phyloP scores from a whole-genome alignment of 140 eudicot genomes.

The Eryngium alpinum region DNA sequence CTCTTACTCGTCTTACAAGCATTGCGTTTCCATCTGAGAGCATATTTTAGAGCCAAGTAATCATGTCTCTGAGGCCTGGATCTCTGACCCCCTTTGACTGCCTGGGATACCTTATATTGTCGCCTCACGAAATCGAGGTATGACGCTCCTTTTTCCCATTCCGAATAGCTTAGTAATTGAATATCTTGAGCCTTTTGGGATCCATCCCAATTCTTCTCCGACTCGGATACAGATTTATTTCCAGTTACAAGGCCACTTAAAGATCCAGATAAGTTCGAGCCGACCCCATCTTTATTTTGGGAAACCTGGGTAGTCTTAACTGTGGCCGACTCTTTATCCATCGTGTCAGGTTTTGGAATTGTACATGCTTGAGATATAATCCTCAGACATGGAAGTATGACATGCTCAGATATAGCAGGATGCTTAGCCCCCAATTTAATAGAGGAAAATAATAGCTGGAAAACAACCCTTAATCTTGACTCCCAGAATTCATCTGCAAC shows the following conservation, averaged over 20 bases:
- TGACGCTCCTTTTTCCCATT: constrained; percentile 98
- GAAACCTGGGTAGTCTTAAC: constrained; percentile 45
- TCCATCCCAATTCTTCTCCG: constrained; percentile 77
- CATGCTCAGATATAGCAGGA: constrained; percentile 97
- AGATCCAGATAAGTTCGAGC: constrained; percentile 34
- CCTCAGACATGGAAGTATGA: constrained; percentile 90
- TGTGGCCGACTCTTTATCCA: constrained; percentile 57
- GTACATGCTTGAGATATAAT: constrained; percentile 95
- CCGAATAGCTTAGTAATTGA: constrained; percentile 82
- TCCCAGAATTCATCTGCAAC: constrained; percentile 97
- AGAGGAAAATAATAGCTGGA: constrained; percentile 86
- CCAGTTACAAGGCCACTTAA: constrained; percentile 34
- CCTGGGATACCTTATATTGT: constrained; percentile 77
- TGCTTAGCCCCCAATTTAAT: constrained; percentile 91
- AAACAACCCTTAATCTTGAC: constrained; percentile 89
- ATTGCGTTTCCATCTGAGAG: constrained; percentile 89
- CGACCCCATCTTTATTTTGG: constrained; percentile 45
- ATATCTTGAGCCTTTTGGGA: constrained; percentile 78
- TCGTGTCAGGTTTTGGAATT: constrained; percentile 87
- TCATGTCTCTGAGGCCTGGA: constrained; percentile 72
- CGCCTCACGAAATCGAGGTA: constrained; percentile 98
- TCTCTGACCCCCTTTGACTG: constrained; percentile 52
- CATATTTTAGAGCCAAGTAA: constrained; percentile 77
- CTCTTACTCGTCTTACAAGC: constrained; percentile 45
- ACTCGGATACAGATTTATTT: constrained; percentile 42